phyloP scores from a whole-genome alignment of 2,329 filamentous ascomycete genomes.

The Neopestalotiopsis clavispora region DNA sequence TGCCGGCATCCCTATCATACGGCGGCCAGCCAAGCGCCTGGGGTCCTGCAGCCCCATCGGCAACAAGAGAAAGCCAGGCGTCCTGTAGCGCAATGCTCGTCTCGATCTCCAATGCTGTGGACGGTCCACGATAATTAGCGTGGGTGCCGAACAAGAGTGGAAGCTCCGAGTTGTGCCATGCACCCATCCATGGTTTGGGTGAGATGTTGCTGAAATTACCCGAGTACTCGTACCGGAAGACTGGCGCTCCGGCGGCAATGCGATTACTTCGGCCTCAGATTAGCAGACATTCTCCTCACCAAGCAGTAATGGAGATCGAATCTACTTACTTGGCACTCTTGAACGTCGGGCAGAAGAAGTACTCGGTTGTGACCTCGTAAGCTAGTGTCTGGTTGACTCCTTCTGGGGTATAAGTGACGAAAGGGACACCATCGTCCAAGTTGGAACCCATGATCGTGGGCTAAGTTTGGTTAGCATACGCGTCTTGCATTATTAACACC shows the following conservation, averaged over 20 bases:
- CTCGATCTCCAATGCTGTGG: conserved; percentile 18
- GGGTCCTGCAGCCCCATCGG: conserved; percentile 6
- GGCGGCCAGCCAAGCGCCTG: conserved; percentile 17
- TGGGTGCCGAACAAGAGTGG: conserved; percentile 19
- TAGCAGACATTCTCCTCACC: neutral
- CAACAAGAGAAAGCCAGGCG: conserved; percentile 18
- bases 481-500: neutral
- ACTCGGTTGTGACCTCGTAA: conserved; percentile 15
- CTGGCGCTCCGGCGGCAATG: conserved; percentile 29
- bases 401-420: conserved; percentile 22
- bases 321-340: conserved; percentile 20
- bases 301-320: neutral
- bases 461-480: conserved; percentile 10
- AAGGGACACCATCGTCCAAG: conserved; percentile 28
- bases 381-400: conserved; percentile 23
- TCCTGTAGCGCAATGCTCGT: conserved; percentile 19
- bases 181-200: conserved; percentile 17
- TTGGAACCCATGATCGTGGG: conserved; percentile 31
- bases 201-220: conserved; percentile 32
- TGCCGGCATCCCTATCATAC: conserved; percentile 5
- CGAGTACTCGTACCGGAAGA: conserved; percentile 45
- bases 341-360: conserved; percentile 30
- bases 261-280: conserved; percentile 27
- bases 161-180: conserved; percentile 21
- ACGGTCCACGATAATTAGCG: conserved; percentile 16